A percentile compares a stretch with the other conserved stretches of the same genome.
Evolutionary conservation across 2,329 filamentous ascomycete species (phyloP).

Genomic region (Aspergillus tamarii): DNA sequence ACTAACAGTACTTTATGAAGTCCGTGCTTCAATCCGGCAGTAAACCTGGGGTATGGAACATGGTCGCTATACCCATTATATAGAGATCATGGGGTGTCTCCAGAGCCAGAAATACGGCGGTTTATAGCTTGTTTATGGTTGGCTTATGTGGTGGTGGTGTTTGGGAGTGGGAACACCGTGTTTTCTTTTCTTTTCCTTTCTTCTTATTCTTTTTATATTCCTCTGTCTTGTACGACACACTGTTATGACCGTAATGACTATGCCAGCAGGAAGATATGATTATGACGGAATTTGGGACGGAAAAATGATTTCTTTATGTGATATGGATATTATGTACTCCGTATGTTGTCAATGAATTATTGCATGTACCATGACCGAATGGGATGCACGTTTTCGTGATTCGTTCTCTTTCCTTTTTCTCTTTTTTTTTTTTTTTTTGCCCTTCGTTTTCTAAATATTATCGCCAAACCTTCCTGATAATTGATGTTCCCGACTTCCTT

Average conservation of each 20-base stretch:
- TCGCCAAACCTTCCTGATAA: neutral
- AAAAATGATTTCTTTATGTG: neutral
- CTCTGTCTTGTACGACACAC: conserved; percentile 6
- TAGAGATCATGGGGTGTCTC: conserved; percentile 11
- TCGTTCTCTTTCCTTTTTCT: neutral
- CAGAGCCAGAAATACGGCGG: neutral
- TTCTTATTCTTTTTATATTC: neutral
- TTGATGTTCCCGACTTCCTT: neutral
- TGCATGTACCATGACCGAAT: neutral
- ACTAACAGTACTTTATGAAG: conserved; percentile 2
- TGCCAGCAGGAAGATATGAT: conserved; percentile 3
- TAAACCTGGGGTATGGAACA: conserved; percentile 8
- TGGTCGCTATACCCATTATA: conserved; percentile 25
- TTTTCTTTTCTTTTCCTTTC: conserved; percentile 1
- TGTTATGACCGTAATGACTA: conserved; percentile 10
- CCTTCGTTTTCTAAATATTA: neutral
- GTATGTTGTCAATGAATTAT: neutral
- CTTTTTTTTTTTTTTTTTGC: too few species aligned
- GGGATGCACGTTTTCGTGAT: neutral
- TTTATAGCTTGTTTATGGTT: neutral
- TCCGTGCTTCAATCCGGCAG: neutral
- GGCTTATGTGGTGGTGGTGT: conserved; percentile 7
- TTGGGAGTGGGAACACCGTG: conserved; percentile 5
- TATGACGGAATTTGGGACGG: conserved; percentile 4
- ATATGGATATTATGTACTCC: neutral